Evolutionary conservation across 176 grass and related monocot species (phyloP).

Genomic region (Echinochloa phyllopogon): DNA sequence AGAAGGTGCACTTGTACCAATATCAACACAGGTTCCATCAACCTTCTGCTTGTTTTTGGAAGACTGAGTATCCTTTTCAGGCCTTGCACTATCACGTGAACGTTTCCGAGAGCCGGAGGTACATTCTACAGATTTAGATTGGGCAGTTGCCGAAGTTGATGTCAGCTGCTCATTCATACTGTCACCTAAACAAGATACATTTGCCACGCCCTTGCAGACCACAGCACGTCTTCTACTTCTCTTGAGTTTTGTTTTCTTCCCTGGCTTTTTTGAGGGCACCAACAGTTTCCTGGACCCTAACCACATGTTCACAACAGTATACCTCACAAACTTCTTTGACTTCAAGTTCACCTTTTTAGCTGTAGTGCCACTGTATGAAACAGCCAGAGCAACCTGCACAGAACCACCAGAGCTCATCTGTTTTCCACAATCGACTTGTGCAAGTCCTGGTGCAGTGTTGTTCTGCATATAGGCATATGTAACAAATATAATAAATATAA

Average conservation of each 20-base stretch:
- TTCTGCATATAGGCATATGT: constrained; percentile 25
- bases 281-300: constrained; percentile 61
- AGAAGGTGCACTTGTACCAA: constrained; percentile 6
- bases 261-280: constrained; percentile 52
- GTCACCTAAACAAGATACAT: constrained; percentile 42
- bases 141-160: constrained; percentile 53
- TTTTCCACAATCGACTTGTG: not conserved
- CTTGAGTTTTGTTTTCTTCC: constrained; percentile 60
- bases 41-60: constrained; percentile 3
- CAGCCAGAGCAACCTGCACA: not conserved
- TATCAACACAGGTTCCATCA: not conserved
- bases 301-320: constrained; percentile 56
- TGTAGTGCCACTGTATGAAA: constrained; percentile 26
- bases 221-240: constrained; percentile 47
- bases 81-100: not conserved
- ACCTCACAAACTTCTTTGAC: constrained; percentile 62
- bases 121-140: constrained; percentile 15
- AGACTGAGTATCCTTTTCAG: not conserved
- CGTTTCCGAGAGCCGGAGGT: constrained; percentile 38
- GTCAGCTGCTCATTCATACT: constrained; percentile 41
- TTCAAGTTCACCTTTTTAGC: constrained; percentile 46
- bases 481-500: constrained; percentile 12
- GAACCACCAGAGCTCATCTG: constrained; percentile 18
- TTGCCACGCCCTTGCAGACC: constrained; percentile 29
- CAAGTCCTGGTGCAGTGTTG: not conserved